Conservation (phyloP, 495 filamentous ascomycete genomes). For the Poronia punctata region DNA sequence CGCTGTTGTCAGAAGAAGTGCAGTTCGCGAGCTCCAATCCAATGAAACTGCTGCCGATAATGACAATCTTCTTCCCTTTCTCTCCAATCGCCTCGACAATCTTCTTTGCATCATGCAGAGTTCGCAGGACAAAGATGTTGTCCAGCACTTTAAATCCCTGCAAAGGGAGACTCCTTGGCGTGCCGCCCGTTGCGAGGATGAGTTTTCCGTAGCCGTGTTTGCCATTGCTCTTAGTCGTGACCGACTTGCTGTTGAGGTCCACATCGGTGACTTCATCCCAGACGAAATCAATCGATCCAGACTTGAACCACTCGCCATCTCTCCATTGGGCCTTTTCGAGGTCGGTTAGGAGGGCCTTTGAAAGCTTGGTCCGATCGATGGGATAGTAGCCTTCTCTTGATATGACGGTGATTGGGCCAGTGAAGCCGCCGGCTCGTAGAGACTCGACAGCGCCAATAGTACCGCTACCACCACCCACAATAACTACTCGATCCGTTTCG, state of each 20-base stretch:
- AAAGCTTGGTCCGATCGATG: slow-evolving; percentile 92
- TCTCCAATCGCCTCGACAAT: slow-evolving; percentile 75
- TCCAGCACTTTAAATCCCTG: slow-evolving; percentile 77
- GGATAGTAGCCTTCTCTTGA: slow-evolving; percentile 76
- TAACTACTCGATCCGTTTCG: slow-evolving; percentile 62
- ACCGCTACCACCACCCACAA: slow-evolving; percentile 88
- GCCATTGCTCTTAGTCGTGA: slow-evolving; percentile 64
- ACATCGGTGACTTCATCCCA: slow-evolving; percentile 70
- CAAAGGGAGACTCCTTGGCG: slow-evolving; percentile 69
- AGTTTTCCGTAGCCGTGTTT: slow-evolving; percentile 76
- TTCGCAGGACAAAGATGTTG: slow-evolving; percentile 81
- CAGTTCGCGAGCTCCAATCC: slow-evolving; percentile 90
- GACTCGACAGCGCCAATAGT: slow-evolving; percentile 72
- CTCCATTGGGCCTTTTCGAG: slow-evolving; percentile 67
- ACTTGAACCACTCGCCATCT: slow-evolving; percentile 67
- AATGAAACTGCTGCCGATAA: slow-evolving; percentile 90
- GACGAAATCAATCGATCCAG: slow-evolving; percentile 64
- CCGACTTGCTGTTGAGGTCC: slow-evolving; percentile 65
- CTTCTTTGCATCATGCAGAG: slow-evolving; percentile 62
- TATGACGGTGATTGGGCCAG: slow-evolving; percentile 74
- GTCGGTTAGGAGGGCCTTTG: slow-evolving; percentile 88
- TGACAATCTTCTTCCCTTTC: slow-evolving; percentile 82
- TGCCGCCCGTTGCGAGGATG: slow-evolving; percentile 79
- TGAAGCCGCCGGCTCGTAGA: slow-evolving; percentile 74
- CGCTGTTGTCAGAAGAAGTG: slow-evolving; percentile 62